Conservation (phyloP, 2,329 filamentous ascomycete genomes). For the Phoma sp. region DNA sequence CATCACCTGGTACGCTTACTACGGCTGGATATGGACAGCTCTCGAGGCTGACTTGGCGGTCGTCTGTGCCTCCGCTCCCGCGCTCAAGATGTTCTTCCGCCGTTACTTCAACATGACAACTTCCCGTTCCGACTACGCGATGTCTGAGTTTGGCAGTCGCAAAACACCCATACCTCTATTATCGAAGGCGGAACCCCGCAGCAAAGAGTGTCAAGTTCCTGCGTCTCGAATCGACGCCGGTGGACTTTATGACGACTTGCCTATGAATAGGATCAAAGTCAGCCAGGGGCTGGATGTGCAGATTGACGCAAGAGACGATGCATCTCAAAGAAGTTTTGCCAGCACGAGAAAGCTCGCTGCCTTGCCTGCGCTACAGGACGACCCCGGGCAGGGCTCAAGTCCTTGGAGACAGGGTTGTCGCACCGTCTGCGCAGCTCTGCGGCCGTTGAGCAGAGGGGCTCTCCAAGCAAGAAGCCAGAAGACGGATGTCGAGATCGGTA, state of each 20-base stretch:
- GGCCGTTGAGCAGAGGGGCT: constrained; percentile 13
- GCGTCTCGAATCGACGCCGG: constrained; percentile 16
- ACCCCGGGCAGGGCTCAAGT: constrained; percentile 3
- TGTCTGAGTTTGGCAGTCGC: constrained; percentile 1
- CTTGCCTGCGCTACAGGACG: constrained; percentile 16
- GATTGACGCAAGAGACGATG: constrained; percentile 28
- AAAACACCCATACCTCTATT: background rate
- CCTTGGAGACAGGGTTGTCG: constrained; percentile 28
- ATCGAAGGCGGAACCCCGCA: constrained; percentile 1
- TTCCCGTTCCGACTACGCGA: constrained; percentile 18
- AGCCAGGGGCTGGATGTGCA: constrained; percentile 28
- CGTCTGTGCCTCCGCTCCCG: constrained; percentile 52
- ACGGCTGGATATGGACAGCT: constrained; percentile 51
- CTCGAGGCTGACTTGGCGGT: constrained; percentile 52
- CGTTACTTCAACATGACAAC: constrained; percentile 43
- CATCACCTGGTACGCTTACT: constrained; percentile 49
- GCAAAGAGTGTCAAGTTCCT: constrained; percentile 6
- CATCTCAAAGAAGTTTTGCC: constrained; percentile 24
- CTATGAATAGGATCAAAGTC: constrained; percentile 30
- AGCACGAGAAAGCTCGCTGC: constrained; percentile 31
- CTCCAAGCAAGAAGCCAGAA: constrained; percentile 5
- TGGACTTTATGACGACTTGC: constrained; percentile 15
- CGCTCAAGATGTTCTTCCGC: constrained; percentile 53
- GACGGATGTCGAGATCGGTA: constrained; percentile 16
- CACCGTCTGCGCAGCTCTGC: constrained; percentile 24